Evolutionary conservation across 2,329 filamentous ascomycete species (phyloP).

Genomic region (Ilyonectria mors-panacis): DNA sequence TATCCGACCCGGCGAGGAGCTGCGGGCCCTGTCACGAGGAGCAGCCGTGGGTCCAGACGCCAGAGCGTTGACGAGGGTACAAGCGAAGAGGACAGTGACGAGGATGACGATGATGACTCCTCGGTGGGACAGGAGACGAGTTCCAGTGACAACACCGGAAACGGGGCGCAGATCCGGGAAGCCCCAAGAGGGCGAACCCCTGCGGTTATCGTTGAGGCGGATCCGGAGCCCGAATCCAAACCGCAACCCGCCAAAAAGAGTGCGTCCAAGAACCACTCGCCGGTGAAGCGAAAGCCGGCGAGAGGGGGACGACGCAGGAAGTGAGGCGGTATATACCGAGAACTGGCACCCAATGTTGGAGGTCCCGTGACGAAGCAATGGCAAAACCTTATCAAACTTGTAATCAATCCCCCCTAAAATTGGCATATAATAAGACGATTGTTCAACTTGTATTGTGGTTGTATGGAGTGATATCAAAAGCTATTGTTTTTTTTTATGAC

Average conservation of each 20-base stretch:
- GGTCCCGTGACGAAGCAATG: constrained; percentile 26
- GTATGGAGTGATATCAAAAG: background rate
- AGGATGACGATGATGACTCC: constrained; percentile 43
- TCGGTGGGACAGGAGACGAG: constrained; percentile 50
- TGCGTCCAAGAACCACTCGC: constrained; percentile 52
- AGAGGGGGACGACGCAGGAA: constrained; percentile 55
- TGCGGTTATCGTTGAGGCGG: constrained; percentile 57
- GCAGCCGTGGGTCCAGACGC: constrained; percentile 49
- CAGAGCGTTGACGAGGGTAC: constrained; percentile 51
- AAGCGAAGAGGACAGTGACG: constrained; percentile 53
- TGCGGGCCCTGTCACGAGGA: constrained; percentile 51
- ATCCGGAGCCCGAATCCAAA: constrained; percentile 50
- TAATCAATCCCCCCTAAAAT: constrained; percentile 18
- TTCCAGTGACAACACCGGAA: constrained; percentile 56
- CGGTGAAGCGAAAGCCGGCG: constrained; percentile 58
- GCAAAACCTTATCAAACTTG: constrained; percentile 32
- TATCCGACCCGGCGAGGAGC: constrained; percentile 47
- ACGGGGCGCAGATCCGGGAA: constrained; percentile 53
- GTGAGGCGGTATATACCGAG: constrained; percentile 32
- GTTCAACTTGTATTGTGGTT: background rate
- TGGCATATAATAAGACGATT: background rate
- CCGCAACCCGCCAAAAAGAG: constrained; percentile 56
- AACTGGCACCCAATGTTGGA: constrained; percentile 22
- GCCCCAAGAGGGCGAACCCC: constrained; percentile 51
- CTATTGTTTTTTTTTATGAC: background rate